Evolutionary conservation across 2,329 filamentous ascomycete genomes (phyloP), one percentile per base, ranked within the genome.

Genomic region (Colletotrichum australisinense): DNA sequence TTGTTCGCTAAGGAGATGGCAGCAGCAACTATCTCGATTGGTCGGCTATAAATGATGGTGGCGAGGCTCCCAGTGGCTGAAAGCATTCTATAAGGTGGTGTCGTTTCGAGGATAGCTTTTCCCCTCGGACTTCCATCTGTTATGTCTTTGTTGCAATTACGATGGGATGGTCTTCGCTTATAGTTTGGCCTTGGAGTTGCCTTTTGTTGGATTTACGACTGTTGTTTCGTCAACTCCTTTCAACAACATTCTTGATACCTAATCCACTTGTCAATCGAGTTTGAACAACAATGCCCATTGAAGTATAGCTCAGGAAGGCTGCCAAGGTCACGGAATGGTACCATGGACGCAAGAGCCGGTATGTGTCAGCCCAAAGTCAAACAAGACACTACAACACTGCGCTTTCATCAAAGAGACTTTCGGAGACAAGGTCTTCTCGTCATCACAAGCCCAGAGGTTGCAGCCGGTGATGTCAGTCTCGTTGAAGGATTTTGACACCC

Each of bases 331-430:
- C 35, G 1, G 8, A 3, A 3, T 38, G 58, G 26, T 16, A 12
- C 58, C 70, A 1, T 76, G 75, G 75, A 76, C 75, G 14, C 74
- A 93, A 12, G 14, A n/a, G 11, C 67, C 73, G 1, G 55, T 74
- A 26, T 76, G 75, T 55, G 68, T 66, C 19, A 52, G 63, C 16
- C n/a, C 55, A 1, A 70, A 59, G 9, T 28, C 38, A 3, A 58
- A 62, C 0, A 52, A 38, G n/a, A 28, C 38, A 12, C 22, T 59
- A 9, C 53, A 30, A 3, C 68, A 64, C 3, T 76, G 73, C 74
- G 70, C 74, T 46, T 76, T 72, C n/a, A n/a, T n/a, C n/a, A n/a
- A n/a, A n/a, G n/a, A n/a, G n/a, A n/a, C n/a, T n/a, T n/a, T n/a
- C n/a, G n/a, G n/a, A n/a, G n/a, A n/a, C n/a, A n/a, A n/a, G n/a